Evolutionary conservation across 345 rosid species (phyloP).

Genomic region (Clausena lansium): DNA sequence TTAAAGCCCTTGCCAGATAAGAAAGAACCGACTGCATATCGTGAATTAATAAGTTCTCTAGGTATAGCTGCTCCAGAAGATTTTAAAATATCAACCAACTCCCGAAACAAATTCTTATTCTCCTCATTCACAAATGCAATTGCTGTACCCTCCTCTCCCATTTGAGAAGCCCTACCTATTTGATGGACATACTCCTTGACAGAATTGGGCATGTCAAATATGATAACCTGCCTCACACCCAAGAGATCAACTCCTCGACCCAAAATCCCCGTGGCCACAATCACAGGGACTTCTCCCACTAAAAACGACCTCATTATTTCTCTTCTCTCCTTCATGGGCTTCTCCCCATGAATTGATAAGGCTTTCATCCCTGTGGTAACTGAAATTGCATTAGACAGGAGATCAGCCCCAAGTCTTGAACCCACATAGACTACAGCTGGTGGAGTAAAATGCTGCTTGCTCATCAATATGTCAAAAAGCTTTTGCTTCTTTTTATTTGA

Average conservation of each 20-base stretch:
- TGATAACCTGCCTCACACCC: slow-evolving; percentile 77
- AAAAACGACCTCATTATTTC: slow-evolving; percentile 64
- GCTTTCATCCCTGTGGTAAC: slow-evolving; percentile 72
- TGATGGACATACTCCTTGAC: slow-evolving; percentile 78
- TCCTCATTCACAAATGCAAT: slow-evolving; percentile 70
- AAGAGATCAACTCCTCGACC: slow-evolving; percentile 83
- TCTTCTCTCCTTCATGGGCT: slow-evolving; percentile 90
- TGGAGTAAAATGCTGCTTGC: slow-evolving; percentile 74
- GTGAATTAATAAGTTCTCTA: slow-evolving; percentile 58
- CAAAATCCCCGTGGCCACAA: slow-evolving; percentile 82
- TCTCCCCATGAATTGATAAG: slow-evolving; percentile 86
- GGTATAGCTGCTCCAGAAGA: slow-evolving; percentile 77
- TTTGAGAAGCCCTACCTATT: slow-evolving; percentile 82
- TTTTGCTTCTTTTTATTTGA: slow-evolving; percentile 89
- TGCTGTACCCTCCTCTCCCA: slow-evolving; percentile 74
- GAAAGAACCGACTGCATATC: slow-evolving; percentile 26
- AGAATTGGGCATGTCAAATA: slow-evolving; percentile 89
- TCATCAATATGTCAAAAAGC: slow-evolving; percentile 77
- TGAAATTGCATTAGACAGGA: slow-evolving; percentile 68
- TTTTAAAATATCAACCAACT: slow-evolving; percentile 50
- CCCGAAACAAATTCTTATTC: slow-evolving; percentile 60
- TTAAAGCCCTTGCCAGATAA: slow-evolving; percentile 42
- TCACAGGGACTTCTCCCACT: slow-evolving; percentile 68
- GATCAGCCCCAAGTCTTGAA: slow-evolving; percentile 91
- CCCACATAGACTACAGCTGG: slow-evolving; percentile 80